Evolutionary conservation across 257 asterid species (phyloP).

Genomic region (Solanum gandarillasii): DNA sequence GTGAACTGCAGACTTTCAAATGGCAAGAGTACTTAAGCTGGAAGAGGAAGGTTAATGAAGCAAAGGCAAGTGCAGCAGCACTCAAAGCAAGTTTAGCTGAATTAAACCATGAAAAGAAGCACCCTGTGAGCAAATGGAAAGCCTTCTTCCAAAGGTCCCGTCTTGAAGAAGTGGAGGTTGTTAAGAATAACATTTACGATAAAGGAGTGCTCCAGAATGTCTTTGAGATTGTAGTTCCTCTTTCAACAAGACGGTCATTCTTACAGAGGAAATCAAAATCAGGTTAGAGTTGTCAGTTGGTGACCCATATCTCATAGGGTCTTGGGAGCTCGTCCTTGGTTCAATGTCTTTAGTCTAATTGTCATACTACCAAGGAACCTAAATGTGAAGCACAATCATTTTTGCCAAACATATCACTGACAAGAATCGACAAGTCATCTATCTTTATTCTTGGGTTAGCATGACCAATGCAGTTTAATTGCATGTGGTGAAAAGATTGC

Average conservation of each 20-base stretch:
- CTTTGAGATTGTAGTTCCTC: constrained; percentile 53
- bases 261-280: constrained; percentile 41
- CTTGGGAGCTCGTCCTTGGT: background rate
- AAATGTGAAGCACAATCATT: background rate
- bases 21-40: constrained; percentile 84
- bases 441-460: background rate
- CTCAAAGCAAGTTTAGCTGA: constrained; percentile 62
- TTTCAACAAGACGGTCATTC: constrained; percentile 65
- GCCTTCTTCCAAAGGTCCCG: constrained; percentile 65
- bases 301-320: background rate
- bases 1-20: constrained; percentile 62
- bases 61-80: constrained; percentile 82
- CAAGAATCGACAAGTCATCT: background rate
- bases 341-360: constrained; percentile 1
- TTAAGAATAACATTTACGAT: constrained; percentile 61
- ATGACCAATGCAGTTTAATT: background rate
- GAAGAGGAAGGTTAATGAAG: constrained; percentile 77
- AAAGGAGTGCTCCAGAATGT: constrained; percentile 54
- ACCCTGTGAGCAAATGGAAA: constrained; percentile 67
- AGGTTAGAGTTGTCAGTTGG: constrained; percentile 21
- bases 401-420: background rate
- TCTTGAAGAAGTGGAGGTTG: constrained; percentile 49
- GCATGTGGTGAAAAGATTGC: background rate
- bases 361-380: background rate
- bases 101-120: constrained; percentile 41